Evolutionary conservation across 257 asterid species (phyloP), one percentile per base, ranked within the genome.

Genomic region (Paulownia fortunei): DNA sequence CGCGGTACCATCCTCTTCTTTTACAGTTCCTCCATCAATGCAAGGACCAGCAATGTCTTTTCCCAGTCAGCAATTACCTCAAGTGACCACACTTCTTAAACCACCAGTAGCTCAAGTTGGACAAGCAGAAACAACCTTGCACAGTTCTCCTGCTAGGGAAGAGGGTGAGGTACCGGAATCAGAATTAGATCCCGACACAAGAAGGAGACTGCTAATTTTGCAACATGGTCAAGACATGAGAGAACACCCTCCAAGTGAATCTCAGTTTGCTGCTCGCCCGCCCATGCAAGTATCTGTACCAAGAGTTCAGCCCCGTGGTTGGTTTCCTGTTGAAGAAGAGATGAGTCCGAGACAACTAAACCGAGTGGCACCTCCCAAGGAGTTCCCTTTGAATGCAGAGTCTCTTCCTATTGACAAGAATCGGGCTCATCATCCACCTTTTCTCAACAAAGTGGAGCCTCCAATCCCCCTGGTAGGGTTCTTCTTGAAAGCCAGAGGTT

Each of bases 161-260:
- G 99, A 96, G 83, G 99, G 99, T 39, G 99, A 96, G 87, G 96
- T 96, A 34, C 97, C 97, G 13, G 99, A 96, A 83, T 96, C 97
- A 82, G 99, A 96, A 87, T 76, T 96, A 79, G 98, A 96, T 89
- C 99, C 97, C 18, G 99, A 96, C 81, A 96, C 97, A 42, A 96
- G 99, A 88, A 89, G 99, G 87, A 90, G 99, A 77, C 86, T 96
- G 76, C 91, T 96, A 65, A 96, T 96, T 82, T 89, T 92, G 88
- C 99, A 96, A 79, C 99, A 96, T 73, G 99, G 99, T 76, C 96
- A 86, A 82, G 99, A 96, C 84, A 81, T 86, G 71, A 92, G 99
- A 83, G 99, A 91, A 76, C 93, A 76, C 24, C 85, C 89, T 67
- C 88, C 93, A 39, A 80, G 85, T 84, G 98, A 92, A 85, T 82